phyloP scores from a whole-genome alignment of 2,329 filamentous ascomycete genomes.

The Chaetothyriales sp. region DNA sequence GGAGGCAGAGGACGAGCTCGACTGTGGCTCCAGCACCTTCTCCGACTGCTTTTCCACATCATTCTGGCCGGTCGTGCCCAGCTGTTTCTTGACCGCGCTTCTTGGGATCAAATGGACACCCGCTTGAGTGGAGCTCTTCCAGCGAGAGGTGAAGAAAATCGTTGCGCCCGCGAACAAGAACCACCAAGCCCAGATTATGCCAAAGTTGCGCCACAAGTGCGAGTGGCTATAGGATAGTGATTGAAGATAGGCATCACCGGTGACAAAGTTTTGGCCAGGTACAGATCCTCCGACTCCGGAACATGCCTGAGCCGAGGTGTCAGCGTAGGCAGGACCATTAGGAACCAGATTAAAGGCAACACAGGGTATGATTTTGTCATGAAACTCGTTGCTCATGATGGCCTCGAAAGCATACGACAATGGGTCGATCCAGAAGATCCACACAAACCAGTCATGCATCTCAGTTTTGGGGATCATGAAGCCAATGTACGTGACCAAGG shows the following conservation, averaged over 20 bases:
- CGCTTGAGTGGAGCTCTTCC: slow-evolving; percentile 67
- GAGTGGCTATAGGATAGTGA: slow-evolving; percentile 37
- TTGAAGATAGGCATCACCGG: slow-evolving; percentile 41
- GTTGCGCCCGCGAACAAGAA: slow-evolving; percentile 61
- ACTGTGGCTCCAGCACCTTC: slow-evolving; percentile 11
- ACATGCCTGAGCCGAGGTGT: slow-evolving; percentile 51
- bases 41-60: slow-evolving; percentile 38
- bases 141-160: slow-evolving; percentile 60
- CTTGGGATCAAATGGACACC: slow-evolving; percentile 60
- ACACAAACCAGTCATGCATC: slow-evolving; percentile 42
- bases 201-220: slow-evolving; percentile 59
- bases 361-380: slow-evolving; percentile 16
- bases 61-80: slow-evolving; percentile 46
- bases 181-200: slow-evolving; percentile 64
- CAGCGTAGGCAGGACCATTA: slow-evolving; percentile 28
- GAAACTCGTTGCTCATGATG: slow-evolving; percentile 25
- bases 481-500: slow-evolving; percentile 27
- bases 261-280: slow-evolving; percentile 38
- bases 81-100: slow-evolving; percentile 25
- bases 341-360: slow-evolving; percentile 33
- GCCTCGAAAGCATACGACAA: slow-evolving; percentile 27
- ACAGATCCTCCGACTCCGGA: slow-evolving; percentile 36
- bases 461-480: slow-evolving; percentile 31
- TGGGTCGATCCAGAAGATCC: slow-evolving; percentile 42
- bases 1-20: not conserved